Evolutionary conservation across 495 filamentous ascomycete genomes (phyloP), one percentile per base, ranked within the genome.

Genomic region (Pseudevernia furfuracea): DNA sequence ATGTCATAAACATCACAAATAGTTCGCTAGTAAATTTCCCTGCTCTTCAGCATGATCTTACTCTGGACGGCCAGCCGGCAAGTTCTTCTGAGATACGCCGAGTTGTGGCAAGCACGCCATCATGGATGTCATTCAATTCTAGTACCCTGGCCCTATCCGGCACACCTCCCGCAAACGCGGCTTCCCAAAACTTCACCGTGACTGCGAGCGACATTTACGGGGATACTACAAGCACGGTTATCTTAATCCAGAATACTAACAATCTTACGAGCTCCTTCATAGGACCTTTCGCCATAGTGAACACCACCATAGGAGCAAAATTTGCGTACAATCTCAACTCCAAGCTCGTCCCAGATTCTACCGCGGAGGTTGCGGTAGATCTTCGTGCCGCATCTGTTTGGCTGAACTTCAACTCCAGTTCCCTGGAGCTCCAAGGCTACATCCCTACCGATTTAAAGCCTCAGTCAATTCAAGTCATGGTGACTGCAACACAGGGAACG

Each of bases 71-170:
- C 30, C 72, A 78, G 39, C 75, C 78, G 3, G 73, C 84, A 32
- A 72, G 69, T 3, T 63, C 70, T 23, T 76, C 77, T 0, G 76
- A 84, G 55, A 59, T 90, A 36, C 70, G 68, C 9, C 73, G 79
- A 4, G 76, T 84, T 17, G 72, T 78, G 9, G 80, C 82, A 2
- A 73, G 83, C 38, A 69, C 82, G 0, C 89, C 91, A 1, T 58
- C 77, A 11, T 96, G 92, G 92, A 71, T 95, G 44, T 78, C 80
- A 11, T 79, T 94, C 49, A 81, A 95, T 66, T 75, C 81, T 17
- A 63, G 76, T n/a, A 84, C 83, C 0, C 78, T 91, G 64, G 74
- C 75, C 2, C 72, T 96, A 15, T 81, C 73, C 52, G 92, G 92
- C 2, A 87, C 74, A 3, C 84, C 86, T 21, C 85, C 87, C 0